Base-by-base conservation (phyloP, 2,329 filamentous ascomycete species). In the Alternaria gaisen region DNA sequence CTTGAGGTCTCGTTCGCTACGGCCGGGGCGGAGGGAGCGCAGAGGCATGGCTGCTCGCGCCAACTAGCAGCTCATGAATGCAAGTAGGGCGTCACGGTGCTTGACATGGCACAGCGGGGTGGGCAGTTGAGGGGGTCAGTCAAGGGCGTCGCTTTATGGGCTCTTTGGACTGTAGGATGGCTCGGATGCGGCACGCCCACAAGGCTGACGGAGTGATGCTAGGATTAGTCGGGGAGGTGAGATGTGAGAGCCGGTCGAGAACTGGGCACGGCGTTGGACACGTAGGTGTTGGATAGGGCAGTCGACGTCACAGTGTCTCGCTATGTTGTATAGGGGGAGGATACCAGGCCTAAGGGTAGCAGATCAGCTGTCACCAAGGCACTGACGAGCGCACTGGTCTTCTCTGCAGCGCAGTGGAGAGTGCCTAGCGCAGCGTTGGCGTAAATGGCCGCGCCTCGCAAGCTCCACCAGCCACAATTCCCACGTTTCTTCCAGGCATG, bases 1-100 rank as follows among this genome's bases (percentile, higher is more conserved):
- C 62, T 78, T 77, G 69, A 80, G 77, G 66, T 81, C 77, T 67
- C 73, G 75, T 55, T 80, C 77, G 69, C 77, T 79, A 62, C 72
- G 75, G 64, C 72, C 72, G 38, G 77, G 70, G 60, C 77, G 77
- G 69, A 79, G 71, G 56, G 70, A 73, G 72, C 66, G 76, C 68
- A 79, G 68, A 75, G 77, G 76, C 79, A 80, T 80, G 70, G 73
- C 76, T 72, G 68, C 72, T 66, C 60, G 67, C 64, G 69, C 65
- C 61, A 52, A 65, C 68, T 66, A 70, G 67, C 71, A 72, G 68
- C 65, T 75, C 76, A 79, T 77, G 63, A 74, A 79, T 69, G 72
- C 74, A 60, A 32, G 48, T 68, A 67, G 60, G 54, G 60, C 53
- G 66, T 72, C 60, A 69, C 68, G 65, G 67, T 58, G 69, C 63